Evolutionary conservation across 768 basidiomycete species (phyloP).

Genomic region (Rhizopogon salebrosus): DNA sequence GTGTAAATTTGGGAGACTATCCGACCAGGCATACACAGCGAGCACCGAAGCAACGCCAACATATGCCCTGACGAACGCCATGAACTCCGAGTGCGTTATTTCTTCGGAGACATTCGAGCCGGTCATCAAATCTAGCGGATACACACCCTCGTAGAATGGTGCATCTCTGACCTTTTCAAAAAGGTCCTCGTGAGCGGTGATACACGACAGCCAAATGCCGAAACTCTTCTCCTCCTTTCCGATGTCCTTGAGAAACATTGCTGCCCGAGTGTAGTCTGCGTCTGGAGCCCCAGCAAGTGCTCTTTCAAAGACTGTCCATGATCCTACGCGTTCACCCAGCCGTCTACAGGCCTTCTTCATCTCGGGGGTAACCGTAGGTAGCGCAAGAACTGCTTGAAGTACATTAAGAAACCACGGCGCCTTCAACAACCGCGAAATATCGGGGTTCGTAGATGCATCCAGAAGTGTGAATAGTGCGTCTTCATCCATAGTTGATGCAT

Average conservation of each 20-base stretch:
- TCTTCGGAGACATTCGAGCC: constrained; percentile 27
- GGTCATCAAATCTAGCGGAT: constrained; percentile 28
- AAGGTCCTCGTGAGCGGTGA: constrained; percentile 56
- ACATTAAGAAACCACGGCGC: constrained; percentile 24
- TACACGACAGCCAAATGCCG: constrained; percentile 69
- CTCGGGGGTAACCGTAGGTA: constrained; percentile 31
- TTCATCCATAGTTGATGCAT: constrained; percentile 46
- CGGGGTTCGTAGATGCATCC: constrained; percentile 60
- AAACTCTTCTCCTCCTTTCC: constrained; percentile 60
- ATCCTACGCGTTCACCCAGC: constrained; percentile 44
- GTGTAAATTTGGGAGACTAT: constrained; percentile 60
- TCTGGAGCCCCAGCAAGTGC: constrained; percentile 45
- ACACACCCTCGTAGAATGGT: constrained; percentile 55
- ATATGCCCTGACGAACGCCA: constrained; percentile 59
- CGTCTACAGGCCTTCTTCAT: constrained; percentile 42
- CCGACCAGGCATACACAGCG: constrained; percentile 75
- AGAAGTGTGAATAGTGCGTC: constrained; percentile 51
- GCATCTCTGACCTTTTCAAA: constrained; percentile 39
- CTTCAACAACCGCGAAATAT: constrained; percentile 53
- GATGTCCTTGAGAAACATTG: constrained; percentile 52
- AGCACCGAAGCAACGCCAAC: constrained; percentile 65
- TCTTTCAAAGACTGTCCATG: constrained; percentile 60
- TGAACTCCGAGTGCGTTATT: constrained; percentile 51
- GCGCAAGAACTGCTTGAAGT: constrained; percentile 33
- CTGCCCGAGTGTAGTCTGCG: constrained; percentile 46